Conservation (phyloP, 345 rosid species). For the Leavenworthia alabamica region DNA sequence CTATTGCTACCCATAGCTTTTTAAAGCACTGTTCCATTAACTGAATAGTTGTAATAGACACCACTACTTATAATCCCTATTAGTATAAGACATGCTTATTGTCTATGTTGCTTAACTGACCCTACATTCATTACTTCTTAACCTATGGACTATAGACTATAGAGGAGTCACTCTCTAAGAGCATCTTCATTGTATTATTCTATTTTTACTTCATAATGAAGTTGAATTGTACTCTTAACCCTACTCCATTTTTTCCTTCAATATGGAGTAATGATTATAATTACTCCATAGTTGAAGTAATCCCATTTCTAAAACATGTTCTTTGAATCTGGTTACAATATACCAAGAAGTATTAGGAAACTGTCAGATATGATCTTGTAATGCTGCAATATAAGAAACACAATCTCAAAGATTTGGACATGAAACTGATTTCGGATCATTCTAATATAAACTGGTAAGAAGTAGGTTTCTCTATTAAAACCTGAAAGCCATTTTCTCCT, state of each 20-base stretch:
- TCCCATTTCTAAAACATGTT: no score
- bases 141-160: constrained; percentile 3
- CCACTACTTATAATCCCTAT: constrained; percentile 18
- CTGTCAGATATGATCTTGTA: constrained; percentile 14
- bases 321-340: constrained; percentile 16
- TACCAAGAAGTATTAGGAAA: constrained; percentile 23
- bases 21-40: constrained; percentile 18
- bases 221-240: no score
- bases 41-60: constrained; percentile 14
- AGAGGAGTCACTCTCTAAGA: constrained; percentile 2
- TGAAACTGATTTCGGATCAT: not conserved
- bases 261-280: no score
- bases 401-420: constrained; percentile 20
- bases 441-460: not conserved
- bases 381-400: constrained; percentile 29
- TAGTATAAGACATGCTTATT: constrained; percentile 23
- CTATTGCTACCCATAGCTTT: constrained; percentile 28
- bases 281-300: no score
- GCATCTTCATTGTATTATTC: no score
- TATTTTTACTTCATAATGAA: no score
- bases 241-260: no score
- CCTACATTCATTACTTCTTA: constrained; percentile 26
- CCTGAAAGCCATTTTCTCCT: not conserved
- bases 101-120: constrained; percentile 18
- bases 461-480: constrained; percentile 2